A percentile compares a stretch with the other conserved stretches of the same genome.
phyloP scores from a whole-genome alignment of 2,329 filamentous ascomycete genomes.

The Celoporthe dispersa region DNA sequence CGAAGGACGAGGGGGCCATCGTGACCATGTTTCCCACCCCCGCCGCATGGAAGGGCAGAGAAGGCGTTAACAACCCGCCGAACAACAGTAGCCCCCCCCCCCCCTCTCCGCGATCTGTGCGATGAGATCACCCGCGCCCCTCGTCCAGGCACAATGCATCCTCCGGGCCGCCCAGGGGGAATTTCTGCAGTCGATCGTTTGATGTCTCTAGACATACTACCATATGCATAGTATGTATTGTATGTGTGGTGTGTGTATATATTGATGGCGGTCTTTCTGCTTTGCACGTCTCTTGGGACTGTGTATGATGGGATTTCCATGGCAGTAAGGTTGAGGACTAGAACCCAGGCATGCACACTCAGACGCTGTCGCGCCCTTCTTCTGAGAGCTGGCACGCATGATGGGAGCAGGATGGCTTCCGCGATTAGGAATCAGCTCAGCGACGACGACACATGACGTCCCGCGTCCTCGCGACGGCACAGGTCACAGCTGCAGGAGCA shows the following conservation, averaged over 20 bases:
- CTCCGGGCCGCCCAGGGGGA: too few relatives aligned
- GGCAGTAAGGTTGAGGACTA: too few relatives aligned
- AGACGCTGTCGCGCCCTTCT: background rate
- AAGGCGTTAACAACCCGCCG: background rate
- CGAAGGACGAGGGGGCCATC: slow-evolving; percentile 15
- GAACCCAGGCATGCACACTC: too few relatives aligned
- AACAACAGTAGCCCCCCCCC: background rate
- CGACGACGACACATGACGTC: background rate
- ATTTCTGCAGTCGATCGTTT: background rate
- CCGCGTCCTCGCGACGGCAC: background rate
- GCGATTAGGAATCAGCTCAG: background rate
- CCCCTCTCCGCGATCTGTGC: too few relatives aligned
- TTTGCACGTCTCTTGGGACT: too few relatives aligned
- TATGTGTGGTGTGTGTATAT: too few relatives aligned
- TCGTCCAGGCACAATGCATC: slow-evolving; percentile 5
- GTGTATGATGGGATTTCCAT: too few relatives aligned
- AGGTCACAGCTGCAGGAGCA: background rate
- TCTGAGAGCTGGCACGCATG: background rate
- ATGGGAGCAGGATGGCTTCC: background rate
- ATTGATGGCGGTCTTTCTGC: too few relatives aligned
- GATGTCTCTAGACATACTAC: too few relatives aligned
- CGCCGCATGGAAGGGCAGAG: background rate
- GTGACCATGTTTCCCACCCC: slow-evolving; percentile 12
- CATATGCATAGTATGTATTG: too few relatives aligned
- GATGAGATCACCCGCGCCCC: background rate